Evolutionary conservation across 768 basidiomycete species (phyloP).

Genomic region (button mushroom (Agaricus bisporus)): DNA sequence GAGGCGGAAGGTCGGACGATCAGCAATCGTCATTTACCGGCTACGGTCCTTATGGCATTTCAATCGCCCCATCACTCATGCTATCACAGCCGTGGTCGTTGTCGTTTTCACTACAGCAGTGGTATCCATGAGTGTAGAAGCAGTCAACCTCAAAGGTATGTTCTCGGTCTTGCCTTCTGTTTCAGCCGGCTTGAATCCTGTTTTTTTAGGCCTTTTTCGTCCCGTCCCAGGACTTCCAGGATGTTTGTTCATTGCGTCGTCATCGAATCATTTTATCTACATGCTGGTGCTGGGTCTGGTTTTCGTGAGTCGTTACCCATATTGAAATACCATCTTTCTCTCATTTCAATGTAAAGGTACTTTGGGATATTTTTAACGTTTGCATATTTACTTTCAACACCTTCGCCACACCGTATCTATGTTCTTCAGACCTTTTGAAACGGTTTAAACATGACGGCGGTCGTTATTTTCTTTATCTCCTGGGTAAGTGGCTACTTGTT

Average conservation of each 20-base stretch:
- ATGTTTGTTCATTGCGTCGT: not conserved
- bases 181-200: not conserved
- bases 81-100: not conserved
- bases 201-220: not conserved
- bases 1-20: not conserved
- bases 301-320: not conserved
- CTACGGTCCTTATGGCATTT: not conserved
- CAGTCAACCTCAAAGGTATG: not conserved
- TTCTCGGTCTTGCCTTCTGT: not conserved
- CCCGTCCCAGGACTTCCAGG: not conserved
- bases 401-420: not conserved
- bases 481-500: not conserved
- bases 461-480: not conserved
- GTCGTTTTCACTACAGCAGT: not conserved
- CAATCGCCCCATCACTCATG: not conserved
- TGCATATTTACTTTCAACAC: not conserved
- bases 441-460: not conserved
- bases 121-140: not conserved
- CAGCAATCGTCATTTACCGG: slow-evolving; percentile 3
- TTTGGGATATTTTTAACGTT: not conserved
- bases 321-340: too few species aligned
- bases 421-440: not conserved
- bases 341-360: not conserved
- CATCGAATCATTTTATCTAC: not conserved
- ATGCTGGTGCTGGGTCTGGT: not conserved